Evolutionary conservation across 805 yeast species (phyloP), one percentile per base, ranked within the genome.

Genomic region (Ascoidea rubescens): DNA sequence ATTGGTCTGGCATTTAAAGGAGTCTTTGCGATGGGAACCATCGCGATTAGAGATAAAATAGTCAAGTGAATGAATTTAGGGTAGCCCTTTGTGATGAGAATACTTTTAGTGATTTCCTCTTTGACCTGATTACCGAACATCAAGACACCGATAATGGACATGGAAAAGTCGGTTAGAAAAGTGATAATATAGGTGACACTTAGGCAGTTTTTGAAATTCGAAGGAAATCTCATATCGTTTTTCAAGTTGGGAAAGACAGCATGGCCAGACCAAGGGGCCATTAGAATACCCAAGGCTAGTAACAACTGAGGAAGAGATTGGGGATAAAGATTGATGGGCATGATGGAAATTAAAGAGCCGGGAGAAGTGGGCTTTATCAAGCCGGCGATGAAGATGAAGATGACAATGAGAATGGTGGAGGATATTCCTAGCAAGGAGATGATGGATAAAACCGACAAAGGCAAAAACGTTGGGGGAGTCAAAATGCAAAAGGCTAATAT

Each of bases 191-290:
- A 85, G 0, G 87, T 78, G 14, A 77, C 63, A 45, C 74, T 71
- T 51, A 82, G 70, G 53, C 82, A 73, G 28, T 63, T 61, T n/a
- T 63, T 57, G 62, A 77, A 85, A 59, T 82, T 80, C 31, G 67
- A 57, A 4, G 91, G 90, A 57, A 79, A 84, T 51, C 85, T 72
- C 84, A 85, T 81, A 64, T 85, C 95, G 43, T 80, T 73, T 62
- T 79, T 81, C 51, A 85, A 70, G 57, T 85, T 85, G 2, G 93
- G 93, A 60, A 85, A 86, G 31, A 86, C 77, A 5, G 93, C 87
- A 66, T 86, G 93, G 0, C 93, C 91, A 5, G 93, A 89, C 71
- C 85, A 86, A 1, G 91, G 90, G 4, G 90, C 84, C 73, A 82
- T 73, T 55, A 80, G 73, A 51, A 82, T 80, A 10, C 87, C 87